Base-by-base conservation (phyloP, 2,329 filamentous ascomycete species). In the Ophiostoma novo-ulmi region DNA sequence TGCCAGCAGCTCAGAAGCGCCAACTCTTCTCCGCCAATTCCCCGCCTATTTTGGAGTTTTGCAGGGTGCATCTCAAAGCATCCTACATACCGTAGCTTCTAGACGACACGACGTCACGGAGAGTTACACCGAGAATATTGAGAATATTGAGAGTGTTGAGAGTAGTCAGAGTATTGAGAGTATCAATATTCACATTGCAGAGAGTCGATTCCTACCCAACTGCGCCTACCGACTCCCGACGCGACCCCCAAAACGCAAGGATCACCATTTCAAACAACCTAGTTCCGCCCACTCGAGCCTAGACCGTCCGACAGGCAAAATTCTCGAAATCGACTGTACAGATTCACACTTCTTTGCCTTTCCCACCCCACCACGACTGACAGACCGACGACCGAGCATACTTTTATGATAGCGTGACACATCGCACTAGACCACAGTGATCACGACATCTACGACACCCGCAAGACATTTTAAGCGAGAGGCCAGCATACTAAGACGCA, bases 221-320 rank as follows among this genome's bases (percentile, higher is more conserved):
- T 26, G 11, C 11, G 26, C 14, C 55, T 26, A 22, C 55, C 38
- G 41, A 44, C 55, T 36, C 39, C 38, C 44, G 64, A 70, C 69
- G 65, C 65, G 69, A 70, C 38, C 65, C 65, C 31, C 68, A 41
- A 68, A 17, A 26, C n/a, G 55, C 65, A 68, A 66, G 48, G 65
- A 68, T 52, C 61, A 66, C 65, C 67, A 41, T 55, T 61, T 26
- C 69, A 63, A 26, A 38, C 69, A 20, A 35, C 26, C 68, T 22
- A 61, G 22, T 41, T 31, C 20, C 35, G 63, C 61, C 69, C 69
- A 58, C 22, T 3, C 55, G 20, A 55, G 48, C 48, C 48, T 11
- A 55, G n/a, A 31, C 11, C 44, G 3, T n/a, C 44, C 52, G 48
- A 58, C 52, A 48, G 17, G 10, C 44, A 48, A 58, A 22, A 58